Evolutionary conservation across 2,329 filamentous ascomycete genomes (phyloP).

Genomic region (Penicillium sp.): DNA sequence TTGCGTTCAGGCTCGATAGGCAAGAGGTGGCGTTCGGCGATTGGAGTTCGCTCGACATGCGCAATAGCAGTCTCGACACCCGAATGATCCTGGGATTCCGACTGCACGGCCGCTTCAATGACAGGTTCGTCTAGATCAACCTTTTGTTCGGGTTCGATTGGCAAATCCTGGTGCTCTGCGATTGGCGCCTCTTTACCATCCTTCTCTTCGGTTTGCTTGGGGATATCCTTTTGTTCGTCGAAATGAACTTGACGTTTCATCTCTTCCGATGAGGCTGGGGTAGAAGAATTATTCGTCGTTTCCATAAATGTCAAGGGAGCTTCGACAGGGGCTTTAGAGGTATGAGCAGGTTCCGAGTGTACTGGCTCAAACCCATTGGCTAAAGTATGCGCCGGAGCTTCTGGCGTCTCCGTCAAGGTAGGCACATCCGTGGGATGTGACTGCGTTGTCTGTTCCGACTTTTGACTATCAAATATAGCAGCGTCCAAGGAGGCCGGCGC

Average conservation of each 20-base stretch:
- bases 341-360: not conserved
- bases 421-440: not conserved
- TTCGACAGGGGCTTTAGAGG: not conserved
- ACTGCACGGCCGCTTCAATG: not conserved
- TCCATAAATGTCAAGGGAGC: not conserved
- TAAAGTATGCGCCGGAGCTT: not conserved
- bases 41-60: not conserved
- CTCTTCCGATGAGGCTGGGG: not conserved
- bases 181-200: not conserved
- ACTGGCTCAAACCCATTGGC: not conserved
- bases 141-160: not conserved
- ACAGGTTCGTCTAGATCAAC: too few relatives aligned
- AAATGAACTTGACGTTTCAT: not conserved
- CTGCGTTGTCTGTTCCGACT: not conserved
- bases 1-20: not conserved
- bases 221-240: not conserved
- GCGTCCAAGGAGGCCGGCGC: not conserved
- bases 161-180: not conserved
- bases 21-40: not conserved
- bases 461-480: not conserved
- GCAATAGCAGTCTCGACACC: not conserved
- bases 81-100: not conserved
- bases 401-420: not conserved
- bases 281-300: not conserved
- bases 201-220: not conserved